Evolutionary conservation across 2,329 filamentous ascomycete species (phyloP), one percentile per base, ranked within the genome.

Genomic region (Zopfia rhizophila): DNA sequence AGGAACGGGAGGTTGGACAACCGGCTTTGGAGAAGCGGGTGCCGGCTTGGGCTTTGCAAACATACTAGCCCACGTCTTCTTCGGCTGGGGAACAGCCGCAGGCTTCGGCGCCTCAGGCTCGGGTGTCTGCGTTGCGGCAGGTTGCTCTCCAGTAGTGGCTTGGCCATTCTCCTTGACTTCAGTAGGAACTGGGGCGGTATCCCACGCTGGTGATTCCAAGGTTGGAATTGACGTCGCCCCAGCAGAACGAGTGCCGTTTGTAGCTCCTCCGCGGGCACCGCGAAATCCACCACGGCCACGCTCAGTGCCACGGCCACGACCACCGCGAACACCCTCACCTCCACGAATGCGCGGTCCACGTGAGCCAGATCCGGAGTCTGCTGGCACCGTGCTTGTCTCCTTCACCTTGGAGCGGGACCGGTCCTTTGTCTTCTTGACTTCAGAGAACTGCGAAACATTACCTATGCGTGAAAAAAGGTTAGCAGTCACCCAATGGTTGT

Each of bases 391-490:
- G 42, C 75, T 60, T 44, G 81, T 72, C 42, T 89, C 84, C 73
- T 89, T 88, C 52, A 80, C 78, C 82, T 92, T 93, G 59, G 86
- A 81, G 73, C 86, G 85, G 63, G 85, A 76, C 58, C 83, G 79
- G 61, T 88, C 84, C 79, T 91, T 92, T 78, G 88, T 88, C 66
- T 84, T 82, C 60, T 87, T 88, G 59, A 94, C 89, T 72, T 93
- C 89, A 61, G 86, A 87, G 84, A 91, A 94, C 78, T 91, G 89
- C 56, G 89, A 86, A 65, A 92, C 87, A 57, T 84, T 83, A 65
- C 90, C 90, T 91, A 65, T 33, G 29, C 21, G 24, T 8, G 28
- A 24, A 27, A 39, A 22, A 14, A 22, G 25, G 48, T 59, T 22
- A 63, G 48, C 37, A 27, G 36, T 21, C 37, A 32, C 25, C 39